These are phyloP conservation scores for Dichotomocladium elegans DNA, from an alignment of 371 early-diverging fungal species.

Conservation along the genomic window DNA sequence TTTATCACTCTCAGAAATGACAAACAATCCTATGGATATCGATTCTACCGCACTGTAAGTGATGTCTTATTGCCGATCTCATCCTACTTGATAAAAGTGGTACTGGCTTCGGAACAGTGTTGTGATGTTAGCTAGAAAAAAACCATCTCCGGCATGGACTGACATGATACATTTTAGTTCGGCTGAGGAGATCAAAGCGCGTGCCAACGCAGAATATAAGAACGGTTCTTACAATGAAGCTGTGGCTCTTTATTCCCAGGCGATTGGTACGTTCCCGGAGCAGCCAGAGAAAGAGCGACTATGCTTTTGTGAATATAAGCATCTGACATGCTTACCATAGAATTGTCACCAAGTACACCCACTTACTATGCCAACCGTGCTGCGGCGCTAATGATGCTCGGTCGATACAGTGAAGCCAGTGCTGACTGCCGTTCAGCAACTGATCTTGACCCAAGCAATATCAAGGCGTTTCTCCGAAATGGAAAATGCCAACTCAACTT, in stretches of 20 bases:
- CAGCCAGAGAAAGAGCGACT: too few relatives aligned
- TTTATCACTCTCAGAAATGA: conserved; percentile 4
- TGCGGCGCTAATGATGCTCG: conserved; percentile 75
- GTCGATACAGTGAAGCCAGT: conserved; percentile 60
- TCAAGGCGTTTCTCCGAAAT: conserved; percentile 70
- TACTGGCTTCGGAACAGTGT: not conserved
- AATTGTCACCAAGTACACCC: conserved; percentile 56
- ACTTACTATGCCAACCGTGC: conserved; percentile 81
- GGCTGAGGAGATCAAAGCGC: conserved; percentile 58
- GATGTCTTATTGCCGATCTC: not conserved
- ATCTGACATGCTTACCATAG: conserved; percentile 16
- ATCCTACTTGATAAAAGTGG: not conserved
- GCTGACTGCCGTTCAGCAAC: conserved; percentile 69
- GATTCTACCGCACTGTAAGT: conserved; percentile 16
- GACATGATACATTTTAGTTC: not conserved
- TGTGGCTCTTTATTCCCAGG: conserved; percentile 53
- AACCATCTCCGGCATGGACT: too few relatives aligned
- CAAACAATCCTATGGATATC: conserved; percentile 19
- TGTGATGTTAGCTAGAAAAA: not conserved
- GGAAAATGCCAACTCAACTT: conserved; percentile 71
- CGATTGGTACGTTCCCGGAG: conserved; percentile 46
- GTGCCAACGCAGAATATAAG: conserved; percentile 60
- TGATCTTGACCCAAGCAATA: conserved; percentile 56
- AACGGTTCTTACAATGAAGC: conserved; percentile 58
- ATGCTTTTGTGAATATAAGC: too few relatives aligned